These are phyloP conservation scores for Fusarium sp. DNA, from an alignment of 2,329 filamentous ascomycete genomes.

Conservation along the genomic window DNA sequence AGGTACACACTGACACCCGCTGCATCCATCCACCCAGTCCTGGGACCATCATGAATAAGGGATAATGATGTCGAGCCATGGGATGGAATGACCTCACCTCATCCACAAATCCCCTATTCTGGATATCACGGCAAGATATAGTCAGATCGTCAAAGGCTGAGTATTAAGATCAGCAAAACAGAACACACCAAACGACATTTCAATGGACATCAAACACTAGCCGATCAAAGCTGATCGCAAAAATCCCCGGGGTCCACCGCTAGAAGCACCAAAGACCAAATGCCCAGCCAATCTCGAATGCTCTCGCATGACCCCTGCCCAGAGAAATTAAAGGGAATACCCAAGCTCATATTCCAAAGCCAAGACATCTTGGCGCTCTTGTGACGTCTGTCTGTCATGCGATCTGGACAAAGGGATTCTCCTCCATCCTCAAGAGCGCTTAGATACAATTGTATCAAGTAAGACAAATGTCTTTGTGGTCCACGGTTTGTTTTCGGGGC, in stretches of 20 bases:
- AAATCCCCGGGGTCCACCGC: slow-evolving; percentile 4
- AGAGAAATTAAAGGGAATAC: slow-evolving; percentile 33
- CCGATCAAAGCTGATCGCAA: background rate
- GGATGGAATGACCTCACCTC: slow-evolving; percentile 23
- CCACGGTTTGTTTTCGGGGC: too few species aligned
- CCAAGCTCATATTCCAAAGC: slow-evolving; percentile 18
- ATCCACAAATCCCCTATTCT: slow-evolving; percentile 3
- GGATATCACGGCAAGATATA: background rate
- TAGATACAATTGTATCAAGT: background rate
- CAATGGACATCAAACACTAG: slow-evolving; percentile 14
- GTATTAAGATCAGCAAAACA: slow-evolving; percentile 23
- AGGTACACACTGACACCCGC: slow-evolving; percentile 16
- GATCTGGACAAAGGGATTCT: background rate
- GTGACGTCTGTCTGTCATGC: background rate
- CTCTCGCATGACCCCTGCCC: background rate
- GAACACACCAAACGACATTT: background rate
- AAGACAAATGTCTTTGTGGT: background rate
- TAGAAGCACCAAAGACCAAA: background rate
- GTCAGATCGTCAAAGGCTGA: background rate
- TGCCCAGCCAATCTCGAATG: background rate
- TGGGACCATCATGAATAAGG: background rate
- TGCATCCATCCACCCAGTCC: background rate
- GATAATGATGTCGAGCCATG: slow-evolving; percentile 1
- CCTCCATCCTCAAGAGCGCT: background rate
- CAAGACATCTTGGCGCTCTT: slow-evolving; percentile 32